A percentile compares a stretch with the other conserved stretches of the same genome.
Conservation (phyloP, 305 asterid species). For the Rubia balearica region DNA sequence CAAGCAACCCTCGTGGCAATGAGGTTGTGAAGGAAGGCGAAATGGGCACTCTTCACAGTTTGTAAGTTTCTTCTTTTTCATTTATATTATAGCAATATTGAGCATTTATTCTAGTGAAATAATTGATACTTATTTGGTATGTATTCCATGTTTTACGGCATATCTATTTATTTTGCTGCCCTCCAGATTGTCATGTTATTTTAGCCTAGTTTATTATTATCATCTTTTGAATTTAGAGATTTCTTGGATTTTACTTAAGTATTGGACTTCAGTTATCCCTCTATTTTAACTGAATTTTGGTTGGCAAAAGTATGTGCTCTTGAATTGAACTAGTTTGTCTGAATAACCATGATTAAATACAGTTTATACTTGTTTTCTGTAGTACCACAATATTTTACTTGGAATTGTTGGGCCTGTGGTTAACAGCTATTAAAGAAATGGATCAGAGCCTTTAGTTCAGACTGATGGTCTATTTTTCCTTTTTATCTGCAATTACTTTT, state of each 20-base stretch:
- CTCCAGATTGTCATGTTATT: not conserved
- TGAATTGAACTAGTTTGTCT: not conserved
- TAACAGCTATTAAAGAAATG: not conserved
- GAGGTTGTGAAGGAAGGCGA: slow-evolving; percentile 19
- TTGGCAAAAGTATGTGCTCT: not conserved
- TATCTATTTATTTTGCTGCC: not conserved
- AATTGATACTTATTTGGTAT: not conserved
- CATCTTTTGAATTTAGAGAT: not conserved
- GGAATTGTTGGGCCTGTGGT: not conserved
- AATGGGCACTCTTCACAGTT: slow-evolving; percentile 2
- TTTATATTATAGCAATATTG: not conserved
- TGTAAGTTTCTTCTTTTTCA: slow-evolving; percentile 3
- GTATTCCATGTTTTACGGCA: not conserved
- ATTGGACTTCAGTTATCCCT: not conserved
- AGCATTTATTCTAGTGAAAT: not conserved
- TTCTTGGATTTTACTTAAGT: not conserved
- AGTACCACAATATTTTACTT: not conserved
- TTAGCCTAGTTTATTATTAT: not conserved
- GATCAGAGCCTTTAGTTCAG: not conserved
- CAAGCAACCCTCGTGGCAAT: slow-evolving; percentile 77
- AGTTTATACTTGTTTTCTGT: not conserved
- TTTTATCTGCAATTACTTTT: not conserved
- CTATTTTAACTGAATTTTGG: not conserved
- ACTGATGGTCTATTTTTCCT: not conserved
- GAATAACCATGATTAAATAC: not conserved